Evolutionary conservation across 1,284 basidiomycete species (phyloP).

Genomic region (Heliocybe sulcata): DNA sequence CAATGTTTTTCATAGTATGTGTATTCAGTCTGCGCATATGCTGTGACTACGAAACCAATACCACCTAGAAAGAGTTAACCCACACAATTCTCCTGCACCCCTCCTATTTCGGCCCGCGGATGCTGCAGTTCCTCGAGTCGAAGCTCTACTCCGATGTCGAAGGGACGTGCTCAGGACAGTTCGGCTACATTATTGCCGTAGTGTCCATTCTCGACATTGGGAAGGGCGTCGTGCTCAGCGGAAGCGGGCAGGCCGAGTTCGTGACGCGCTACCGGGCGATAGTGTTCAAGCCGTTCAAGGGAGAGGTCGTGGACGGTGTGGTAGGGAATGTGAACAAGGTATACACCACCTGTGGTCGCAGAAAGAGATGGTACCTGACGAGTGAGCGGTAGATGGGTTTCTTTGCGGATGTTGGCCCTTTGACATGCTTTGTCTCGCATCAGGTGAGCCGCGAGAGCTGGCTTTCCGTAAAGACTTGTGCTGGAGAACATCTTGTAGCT

Average conservation of each 20-base stretch:
- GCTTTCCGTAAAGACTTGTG: conserved; percentile 12
- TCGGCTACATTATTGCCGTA: conserved; percentile 97
- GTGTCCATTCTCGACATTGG: conserved; percentile 86
- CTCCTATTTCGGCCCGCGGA: conserved; percentile 95
- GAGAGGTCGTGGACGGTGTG: conserved; percentile 95
- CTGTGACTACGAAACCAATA: conserved; percentile 4
- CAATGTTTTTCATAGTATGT: conserved; percentile 78
- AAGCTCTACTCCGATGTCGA: conserved; percentile 97
- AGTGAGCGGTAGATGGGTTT: conserved; percentile 79
- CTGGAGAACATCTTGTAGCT: conserved; percentile 43
- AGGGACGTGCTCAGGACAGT: conserved; percentile 93
- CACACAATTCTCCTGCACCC: conserved; percentile 96
- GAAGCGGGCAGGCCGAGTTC: conserved; percentile 93
- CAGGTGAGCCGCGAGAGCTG: conserved; percentile 61
- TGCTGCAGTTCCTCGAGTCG: conserved; percentile 87
- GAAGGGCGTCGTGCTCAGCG: conserved; percentile 86
- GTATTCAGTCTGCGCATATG: conserved; percentile 3
- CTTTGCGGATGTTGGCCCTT: conserved; percentile 92
- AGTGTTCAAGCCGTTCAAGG: conserved; percentile 98
- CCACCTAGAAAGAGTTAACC: conserved; percentile 80
- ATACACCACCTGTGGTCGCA: conserved; percentile 16
- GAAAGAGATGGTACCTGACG: neutral
- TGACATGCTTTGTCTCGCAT: conserved; percentile 89
- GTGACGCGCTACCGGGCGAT: conserved; percentile 87
- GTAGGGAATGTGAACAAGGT: conserved; percentile 97